A percentile compares a stretch with the other conserved stretches of the same genome.
These are phyloP conservation scores for Blastobotrys parvus DNA, from an alignment of 805 yeast species.

Conservation along the genomic window DNA sequence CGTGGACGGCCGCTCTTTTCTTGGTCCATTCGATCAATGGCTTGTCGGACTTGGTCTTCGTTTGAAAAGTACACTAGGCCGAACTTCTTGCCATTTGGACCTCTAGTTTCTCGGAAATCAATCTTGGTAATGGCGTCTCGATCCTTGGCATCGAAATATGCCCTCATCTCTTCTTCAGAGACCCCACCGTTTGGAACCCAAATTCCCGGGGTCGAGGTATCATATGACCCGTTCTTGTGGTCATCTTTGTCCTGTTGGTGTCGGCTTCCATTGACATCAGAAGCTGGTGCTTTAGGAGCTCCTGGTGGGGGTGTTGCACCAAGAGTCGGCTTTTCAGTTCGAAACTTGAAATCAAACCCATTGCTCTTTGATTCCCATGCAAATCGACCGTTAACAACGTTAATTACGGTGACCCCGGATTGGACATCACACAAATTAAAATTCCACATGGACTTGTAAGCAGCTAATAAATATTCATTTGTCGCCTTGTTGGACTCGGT, in stretches of 20 bases:
- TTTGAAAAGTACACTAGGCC: conserved; percentile 32
- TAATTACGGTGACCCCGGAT: conserved; percentile 41
- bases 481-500: conserved; percentile 17
- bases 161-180: conserved; percentile 25
- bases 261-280: not conserved
- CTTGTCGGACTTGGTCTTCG: conserved; percentile 29
- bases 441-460: conserved; percentile 72
- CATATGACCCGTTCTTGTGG: not conserved
- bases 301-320: conserved; percentile 4
- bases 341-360: conserved; percentile 58
- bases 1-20: conserved; percentile 25
- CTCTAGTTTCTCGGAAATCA: conserved; percentile 18
- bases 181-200: conserved; percentile 33
- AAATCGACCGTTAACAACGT: conserved; percentile 40
- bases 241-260: not conserved
- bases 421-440: conserved; percentile 59
- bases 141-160: conserved; percentile 27
- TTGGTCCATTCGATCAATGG: conserved; percentile 27
- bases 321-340: conserved; percentile 20
- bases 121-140: conserved; percentile 26
- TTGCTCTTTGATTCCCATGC: conserved; percentile 44
- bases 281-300: not conserved
- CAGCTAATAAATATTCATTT: conserved; percentile 48
- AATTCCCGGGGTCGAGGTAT: conserved; percentile 24
- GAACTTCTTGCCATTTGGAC: conserved; percentile 20